Evolutionary conservation across 176 grass and related monocot genomes (phyloP).

Genomic region (Oryza punctata): DNA sequence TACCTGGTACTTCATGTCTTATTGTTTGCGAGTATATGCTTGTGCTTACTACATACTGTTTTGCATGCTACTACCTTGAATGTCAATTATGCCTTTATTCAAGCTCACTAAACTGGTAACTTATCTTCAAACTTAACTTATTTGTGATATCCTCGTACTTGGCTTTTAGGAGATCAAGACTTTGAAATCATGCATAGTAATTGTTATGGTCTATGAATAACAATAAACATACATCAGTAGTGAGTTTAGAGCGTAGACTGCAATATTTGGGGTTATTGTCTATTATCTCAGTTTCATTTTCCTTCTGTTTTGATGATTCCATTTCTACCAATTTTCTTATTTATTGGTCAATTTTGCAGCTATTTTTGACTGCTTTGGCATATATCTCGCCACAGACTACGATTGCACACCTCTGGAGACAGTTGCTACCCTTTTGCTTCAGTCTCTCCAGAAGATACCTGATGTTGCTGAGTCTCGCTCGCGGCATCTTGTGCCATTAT

Average conservation of each 20-base stretch:
- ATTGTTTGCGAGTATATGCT: not conserved
- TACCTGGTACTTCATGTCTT: not conserved
- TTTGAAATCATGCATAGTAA: conserved; percentile 27
- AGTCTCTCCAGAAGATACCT: conserved; percentile 80
- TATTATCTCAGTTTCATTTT: conserved; percentile 13
- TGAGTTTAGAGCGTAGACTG: not conserved
- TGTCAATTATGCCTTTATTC: not conserved
- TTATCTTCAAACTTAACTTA: conserved; percentile 12
- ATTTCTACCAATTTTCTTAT: conserved; percentile 37
- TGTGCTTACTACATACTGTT: conserved; percentile 21
- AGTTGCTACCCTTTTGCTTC: conserved; percentile 64
- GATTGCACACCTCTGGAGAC: conserved; percentile 74
- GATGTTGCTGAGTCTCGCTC: conserved; percentile 89
- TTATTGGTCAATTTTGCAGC: conserved; percentile 52
- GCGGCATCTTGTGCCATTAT: conserved; percentile 83
- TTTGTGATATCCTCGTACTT: conserved; percentile 28
- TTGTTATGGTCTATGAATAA: conserved; percentile 1
- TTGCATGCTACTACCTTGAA: conserved; percentile 24
- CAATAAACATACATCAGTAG: not conserved
- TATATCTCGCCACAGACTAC: conserved; percentile 55
- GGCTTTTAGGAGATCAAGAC: not conserved
- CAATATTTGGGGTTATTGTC: not conserved
- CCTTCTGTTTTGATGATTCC: not conserved
- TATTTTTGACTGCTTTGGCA: conserved; percentile 64
- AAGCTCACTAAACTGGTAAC: conserved; percentile 2